Evolutionary conservation across 2,329 filamentous ascomycete species (phyloP).

Genomic region (Aspergillus ruber): DNA sequence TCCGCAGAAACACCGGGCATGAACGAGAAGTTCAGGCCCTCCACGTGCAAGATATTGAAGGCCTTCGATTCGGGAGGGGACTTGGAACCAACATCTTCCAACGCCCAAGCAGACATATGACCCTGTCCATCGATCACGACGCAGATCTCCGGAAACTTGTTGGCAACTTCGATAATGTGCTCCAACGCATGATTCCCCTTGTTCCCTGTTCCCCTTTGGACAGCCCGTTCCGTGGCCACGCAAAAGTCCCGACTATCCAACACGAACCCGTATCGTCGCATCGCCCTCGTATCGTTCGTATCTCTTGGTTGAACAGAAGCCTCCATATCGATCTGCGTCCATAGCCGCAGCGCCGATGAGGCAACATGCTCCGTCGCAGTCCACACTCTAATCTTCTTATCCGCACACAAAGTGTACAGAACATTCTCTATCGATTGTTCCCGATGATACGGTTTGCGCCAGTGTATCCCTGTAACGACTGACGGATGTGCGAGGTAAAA

Average conservation of each 20-base stretch:
- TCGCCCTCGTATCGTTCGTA: conserved; percentile 32
- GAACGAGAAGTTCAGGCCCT: conserved; percentile 47
- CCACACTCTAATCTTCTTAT: conserved; percentile 79
- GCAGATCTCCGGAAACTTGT: conserved; percentile 78
- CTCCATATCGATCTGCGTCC: conserved; percentile 71
- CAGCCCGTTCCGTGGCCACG: conserved; percentile 67
- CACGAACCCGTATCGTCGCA: conserved; percentile 66
- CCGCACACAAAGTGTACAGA: conserved; percentile 80
- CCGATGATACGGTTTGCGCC: conserved; percentile 70
- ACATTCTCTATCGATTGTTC: conserved; percentile 80
- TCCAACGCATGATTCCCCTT: conserved; percentile 68
- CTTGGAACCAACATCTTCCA: conserved; percentile 77
- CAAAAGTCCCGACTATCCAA: conserved; percentile 76
- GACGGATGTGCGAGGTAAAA: conserved; percentile 81
- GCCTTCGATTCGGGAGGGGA: conserved; percentile 59
- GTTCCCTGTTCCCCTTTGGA: conserved; percentile 55
- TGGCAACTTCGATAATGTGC: conserved; percentile 78
- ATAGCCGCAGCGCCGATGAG: conserved; percentile 67
- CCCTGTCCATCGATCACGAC: conserved; percentile 77
- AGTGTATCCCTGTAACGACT: conserved; percentile 74
- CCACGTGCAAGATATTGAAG: conserved; percentile 80
- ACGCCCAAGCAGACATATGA: conserved; percentile 83
- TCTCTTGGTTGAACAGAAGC: conserved; percentile 59
- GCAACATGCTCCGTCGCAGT: conserved; percentile 66
- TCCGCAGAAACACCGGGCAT: conserved; percentile 20